A percentile compares a stretch with the other conserved stretches of the same genome.
phyloP scores from a whole-genome alignment of 225 moss, liverwort and hornwort species.

The Bryoerythrophyllum caledonicum region DNA sequence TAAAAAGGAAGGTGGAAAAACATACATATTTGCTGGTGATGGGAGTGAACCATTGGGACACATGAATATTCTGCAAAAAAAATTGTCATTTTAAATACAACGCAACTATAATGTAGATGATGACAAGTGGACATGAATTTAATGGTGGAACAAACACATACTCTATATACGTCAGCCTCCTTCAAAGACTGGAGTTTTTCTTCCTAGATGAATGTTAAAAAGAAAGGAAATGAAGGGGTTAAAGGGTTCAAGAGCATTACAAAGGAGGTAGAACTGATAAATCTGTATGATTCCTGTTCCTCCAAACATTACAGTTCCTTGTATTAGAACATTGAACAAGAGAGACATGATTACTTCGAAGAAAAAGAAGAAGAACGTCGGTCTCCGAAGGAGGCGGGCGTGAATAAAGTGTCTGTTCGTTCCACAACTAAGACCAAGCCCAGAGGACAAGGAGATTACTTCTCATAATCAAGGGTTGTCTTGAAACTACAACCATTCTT shows the following conservation, averaged over 20 bases:
- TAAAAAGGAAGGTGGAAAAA: neutral
- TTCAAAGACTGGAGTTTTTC: too few species aligned
- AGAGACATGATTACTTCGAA: too few species aligned
- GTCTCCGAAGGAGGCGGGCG: too few species aligned
- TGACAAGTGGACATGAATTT: too few species aligned
- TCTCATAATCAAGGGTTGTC: too few species aligned
- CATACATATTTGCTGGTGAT: conserved; percentile 33
- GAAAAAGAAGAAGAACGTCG: too few species aligned
- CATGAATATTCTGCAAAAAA: conserved; percentile 19
- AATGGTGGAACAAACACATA: too few species aligned
- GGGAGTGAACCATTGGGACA: conserved; percentile 25
- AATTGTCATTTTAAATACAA: neutral
- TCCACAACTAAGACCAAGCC: too few species aligned
- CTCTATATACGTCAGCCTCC: too few species aligned
- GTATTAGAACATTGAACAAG: neutral
- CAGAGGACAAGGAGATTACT: too few species aligned
- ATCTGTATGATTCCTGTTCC: conserved; percentile 14
- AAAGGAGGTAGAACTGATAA: conserved; percentile 12
- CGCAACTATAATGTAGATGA: neutral
- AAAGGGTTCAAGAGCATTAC: neutral
- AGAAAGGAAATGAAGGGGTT: neutral
- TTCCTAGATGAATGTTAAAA: neutral
- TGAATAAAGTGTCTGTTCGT: too few species aligned
- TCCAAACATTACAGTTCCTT: neutral
- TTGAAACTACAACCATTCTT: too few species aligned